phyloP scores from a whole-genome alignment of 1,139 yeast genomes.

The Yamadazyma diospyri region DNA sequence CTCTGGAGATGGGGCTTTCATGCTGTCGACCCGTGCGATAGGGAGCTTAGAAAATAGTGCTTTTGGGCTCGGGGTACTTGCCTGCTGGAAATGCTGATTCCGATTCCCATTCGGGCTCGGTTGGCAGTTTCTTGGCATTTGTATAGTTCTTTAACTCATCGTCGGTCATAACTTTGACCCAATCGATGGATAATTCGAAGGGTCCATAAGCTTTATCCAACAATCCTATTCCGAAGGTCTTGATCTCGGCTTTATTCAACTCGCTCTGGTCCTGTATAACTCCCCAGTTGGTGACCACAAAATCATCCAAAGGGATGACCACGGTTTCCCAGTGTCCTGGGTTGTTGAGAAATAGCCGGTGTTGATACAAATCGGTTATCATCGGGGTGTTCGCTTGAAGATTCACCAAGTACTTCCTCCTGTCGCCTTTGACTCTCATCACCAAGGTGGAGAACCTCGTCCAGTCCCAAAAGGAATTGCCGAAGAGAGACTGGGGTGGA shows the following conservation, averaged over 20 bases:
- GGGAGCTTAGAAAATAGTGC: slow-evolving; percentile 5
- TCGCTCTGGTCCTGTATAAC: slow-evolving; percentile 65
- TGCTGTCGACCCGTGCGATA: not conserved
- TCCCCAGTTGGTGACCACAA: slow-evolving; percentile 83
- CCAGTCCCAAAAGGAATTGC: slow-evolving; percentile 63
- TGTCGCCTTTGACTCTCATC: slow-evolving; percentile 70
- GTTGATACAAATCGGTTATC: slow-evolving; percentile 79
- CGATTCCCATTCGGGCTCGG: not conserved
- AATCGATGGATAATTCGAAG: slow-evolving; percentile 63
- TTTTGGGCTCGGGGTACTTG: slow-evolving; percentile 7
- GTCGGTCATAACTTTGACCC: slow-evolving; percentile 71
- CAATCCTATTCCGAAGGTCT: slow-evolving; percentile 76
- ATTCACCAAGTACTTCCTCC: slow-evolving; percentile 72
- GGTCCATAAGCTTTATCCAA: slow-evolving; percentile 81
- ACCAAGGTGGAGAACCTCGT: slow-evolving; percentile 54
- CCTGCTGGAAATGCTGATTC: slow-evolving; percentile 5
- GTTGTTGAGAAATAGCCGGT: slow-evolving; percentile 65
- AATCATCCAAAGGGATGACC: slow-evolving; percentile 70
- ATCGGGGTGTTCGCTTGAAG: slow-evolving; percentile 78
- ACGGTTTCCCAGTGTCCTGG: slow-evolving; percentile 88
- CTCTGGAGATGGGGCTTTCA: not conserved
- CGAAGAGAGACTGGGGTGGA: slow-evolving; percentile 47
- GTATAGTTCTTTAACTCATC: slow-evolving; percentile 23
- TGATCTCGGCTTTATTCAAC: slow-evolving; percentile 61
- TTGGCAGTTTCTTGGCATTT: not conserved